phyloP scores from a whole-genome alignment of 495 filamentous ascomycete species.

The Podospora tetraspora region DNA sequence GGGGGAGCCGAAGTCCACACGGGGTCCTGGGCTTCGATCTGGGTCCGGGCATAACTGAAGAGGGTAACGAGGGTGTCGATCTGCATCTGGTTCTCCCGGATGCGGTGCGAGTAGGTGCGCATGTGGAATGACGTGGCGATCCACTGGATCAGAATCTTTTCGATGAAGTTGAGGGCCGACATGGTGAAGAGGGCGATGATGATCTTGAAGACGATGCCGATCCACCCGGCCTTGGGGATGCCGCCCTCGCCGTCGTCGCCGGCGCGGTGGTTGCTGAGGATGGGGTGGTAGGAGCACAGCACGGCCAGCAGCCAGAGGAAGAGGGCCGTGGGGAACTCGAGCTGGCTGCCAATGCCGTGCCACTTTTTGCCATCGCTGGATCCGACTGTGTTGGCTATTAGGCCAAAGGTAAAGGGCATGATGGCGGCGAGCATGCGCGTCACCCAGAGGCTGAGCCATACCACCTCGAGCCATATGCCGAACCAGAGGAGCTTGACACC shows the following conservation, averaged over 20 bases:
- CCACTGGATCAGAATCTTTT: constrained; percentile 93
- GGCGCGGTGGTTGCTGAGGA: constrained; percentile 67
- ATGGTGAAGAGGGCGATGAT: constrained; percentile 78
- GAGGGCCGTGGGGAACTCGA: constrained; percentile 79
- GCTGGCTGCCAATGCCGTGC: constrained; percentile 78
- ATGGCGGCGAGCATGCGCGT: constrained; percentile 69
- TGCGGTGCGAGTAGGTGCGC: constrained; percentile 85
- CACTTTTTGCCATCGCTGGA: constrained; percentile 87
- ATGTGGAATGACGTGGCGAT: constrained; percentile 91
- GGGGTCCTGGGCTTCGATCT: constrained; percentile 66
- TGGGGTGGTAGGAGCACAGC: constrained; percentile 64
- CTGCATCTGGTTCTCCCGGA: constrained; percentile 82
- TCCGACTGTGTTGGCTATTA: constrained; percentile 70
- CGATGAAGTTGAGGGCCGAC: constrained; percentile 72
- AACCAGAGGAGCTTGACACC: constrained; percentile 84
- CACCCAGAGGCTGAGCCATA: constrained; percentile 90
- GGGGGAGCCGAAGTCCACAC: constrained; percentile 38
- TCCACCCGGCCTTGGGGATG: constrained; percentile 57
- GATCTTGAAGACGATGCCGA: constrained; percentile 77
- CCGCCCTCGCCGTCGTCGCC: constrained; percentile 40
- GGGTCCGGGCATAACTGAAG: constrained; percentile 72
- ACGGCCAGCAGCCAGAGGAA: constrained; percentile 93
- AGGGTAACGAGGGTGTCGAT: constrained; percentile 49
- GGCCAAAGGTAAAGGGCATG: constrained; percentile 60
- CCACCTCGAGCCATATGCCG: constrained; percentile 86